phyloP scores from a whole-genome alignment of 2,329 filamentous ascomycete genomes.

The Diatrype stigma region DNA sequence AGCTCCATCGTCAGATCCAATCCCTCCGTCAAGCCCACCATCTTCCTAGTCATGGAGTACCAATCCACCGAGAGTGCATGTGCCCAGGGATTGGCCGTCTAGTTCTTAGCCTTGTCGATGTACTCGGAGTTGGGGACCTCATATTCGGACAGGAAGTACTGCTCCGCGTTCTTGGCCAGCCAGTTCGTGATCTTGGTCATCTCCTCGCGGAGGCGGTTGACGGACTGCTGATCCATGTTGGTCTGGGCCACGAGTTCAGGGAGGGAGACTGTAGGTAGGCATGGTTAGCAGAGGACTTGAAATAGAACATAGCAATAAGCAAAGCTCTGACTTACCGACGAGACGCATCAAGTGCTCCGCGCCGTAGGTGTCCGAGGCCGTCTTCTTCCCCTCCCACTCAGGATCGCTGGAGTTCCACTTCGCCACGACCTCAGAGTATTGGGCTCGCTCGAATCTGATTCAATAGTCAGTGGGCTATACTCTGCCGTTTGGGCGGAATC shows the following conservation, averaged over 20 bases:
- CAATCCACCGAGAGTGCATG: neutral
- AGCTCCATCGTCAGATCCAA: too few relatives aligned
- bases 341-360: constrained; percentile 87
- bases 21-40: too few relatives aligned
- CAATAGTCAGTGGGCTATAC: constrained; percentile 18
- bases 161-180: constrained; percentile 71
- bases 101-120: constrained; percentile 57
- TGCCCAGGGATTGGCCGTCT: neutral
- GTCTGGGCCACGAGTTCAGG: constrained; percentile 95
- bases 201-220: constrained; percentile 84
- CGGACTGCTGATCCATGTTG: constrained; percentile 93
- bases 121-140: constrained; percentile 70
- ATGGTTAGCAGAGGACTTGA: neutral
- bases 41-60: too few relatives aligned
- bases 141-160: constrained; percentile 76
- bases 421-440: constrained; percentile 76
- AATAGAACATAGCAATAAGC: neutral
- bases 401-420: constrained; percentile 60
- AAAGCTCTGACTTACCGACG: constrained; percentile 60
- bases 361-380: constrained; percentile 78
- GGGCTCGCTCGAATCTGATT: constrained; percentile 77
- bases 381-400: constrained; percentile 61
- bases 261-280: constrained; percentile 62
- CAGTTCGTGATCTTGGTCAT: constrained; percentile 81
- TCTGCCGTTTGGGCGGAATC: too few relatives aligned